Evolutionary conservation across 306 rosid genomes (phyloP).

Genomic region (Fragaria ananassa): DNA sequence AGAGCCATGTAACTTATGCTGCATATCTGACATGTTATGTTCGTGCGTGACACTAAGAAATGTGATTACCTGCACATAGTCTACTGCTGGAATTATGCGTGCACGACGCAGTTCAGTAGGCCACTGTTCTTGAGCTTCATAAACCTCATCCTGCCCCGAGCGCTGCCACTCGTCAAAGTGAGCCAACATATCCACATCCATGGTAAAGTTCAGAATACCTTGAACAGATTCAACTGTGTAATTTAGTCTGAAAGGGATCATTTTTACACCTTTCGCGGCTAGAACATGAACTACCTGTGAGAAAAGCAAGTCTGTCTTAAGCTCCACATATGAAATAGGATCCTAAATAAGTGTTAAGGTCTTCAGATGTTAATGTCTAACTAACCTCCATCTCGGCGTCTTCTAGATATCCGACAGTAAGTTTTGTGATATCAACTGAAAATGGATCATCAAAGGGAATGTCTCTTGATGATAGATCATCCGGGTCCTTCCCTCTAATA

Average conservation of each 20-base stretch:
- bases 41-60: background rate
- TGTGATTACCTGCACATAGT: constrained; percentile 58
- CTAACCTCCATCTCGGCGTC: constrained; percentile 84
- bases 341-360: background rate
- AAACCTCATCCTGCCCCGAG: constrained; percentile 49
- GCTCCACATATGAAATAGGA: background rate
- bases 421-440: constrained; percentile 52
- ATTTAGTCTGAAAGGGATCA: constrained; percentile 69
- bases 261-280: constrained; percentile 55
- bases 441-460: constrained; percentile 65
- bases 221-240: constrained; percentile 75
- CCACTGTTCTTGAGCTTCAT: constrained; percentile 84
- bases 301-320: background rate
- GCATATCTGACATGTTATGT: background rate
- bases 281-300: constrained; percentile 60
- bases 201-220: constrained; percentile 76
- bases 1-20: background rate
- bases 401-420: constrained; percentile 74
- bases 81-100: constrained; percentile 68
- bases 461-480: constrained; percentile 68
- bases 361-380: background rate
- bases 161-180: constrained; percentile 91
- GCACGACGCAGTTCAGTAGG: constrained; percentile 66
- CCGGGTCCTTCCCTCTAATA: constrained; percentile 71
- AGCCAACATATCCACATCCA: constrained; percentile 86